These are phyloP conservation scores for Fagopyrum homotropicum DNA, from an alignment of 148 eudicot species.

Conservation along the genomic window DNA sequence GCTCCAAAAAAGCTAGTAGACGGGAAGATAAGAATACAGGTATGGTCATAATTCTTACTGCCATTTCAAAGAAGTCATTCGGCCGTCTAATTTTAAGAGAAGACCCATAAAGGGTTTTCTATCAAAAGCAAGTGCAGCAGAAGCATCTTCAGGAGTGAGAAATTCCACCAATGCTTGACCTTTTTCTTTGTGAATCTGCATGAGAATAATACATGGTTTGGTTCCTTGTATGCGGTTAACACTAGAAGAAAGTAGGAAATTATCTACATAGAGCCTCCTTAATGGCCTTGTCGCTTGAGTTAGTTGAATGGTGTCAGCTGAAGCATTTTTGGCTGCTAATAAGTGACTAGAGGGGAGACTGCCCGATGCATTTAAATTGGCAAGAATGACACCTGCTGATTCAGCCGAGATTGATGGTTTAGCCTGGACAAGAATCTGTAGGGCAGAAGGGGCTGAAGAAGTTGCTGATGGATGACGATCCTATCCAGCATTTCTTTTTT, in stretches of 20 bases:
- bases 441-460: conserved; percentile 27
- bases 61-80: conserved; percentile 61
- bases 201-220: too few relatives aligned
- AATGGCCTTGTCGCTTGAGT: conserved; percentile 96
- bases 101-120: conserved; percentile 65
- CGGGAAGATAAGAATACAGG: conserved; percentile 12
- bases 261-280: conserved; percentile 90
- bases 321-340: conserved; percentile 34
- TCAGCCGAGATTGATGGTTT: conserved; percentile 31
- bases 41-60: conserved; percentile 55
- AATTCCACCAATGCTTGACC: conserved; percentile 92
- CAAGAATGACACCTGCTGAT: conserved; percentile 30
- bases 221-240: conserved; percentile 59
- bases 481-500: conserved; percentile 67
- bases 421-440: conserved; percentile 35
- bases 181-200: conserved; percentile 93
- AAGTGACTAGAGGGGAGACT: conserved; percentile 31
- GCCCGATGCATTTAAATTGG: conserved; percentile 30
- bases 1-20: neutral
- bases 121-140: conserved; percentile 77
- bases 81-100: conserved; percentile 88
- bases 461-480: conserved; percentile 49
- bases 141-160: conserved; percentile 95
- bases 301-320: conserved; percentile 79
- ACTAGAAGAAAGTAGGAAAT: conserved; percentile 56